Conservation (phyloP, 2,329 filamentous ascomycete species). For the Macrophomina tecta region DNA sequence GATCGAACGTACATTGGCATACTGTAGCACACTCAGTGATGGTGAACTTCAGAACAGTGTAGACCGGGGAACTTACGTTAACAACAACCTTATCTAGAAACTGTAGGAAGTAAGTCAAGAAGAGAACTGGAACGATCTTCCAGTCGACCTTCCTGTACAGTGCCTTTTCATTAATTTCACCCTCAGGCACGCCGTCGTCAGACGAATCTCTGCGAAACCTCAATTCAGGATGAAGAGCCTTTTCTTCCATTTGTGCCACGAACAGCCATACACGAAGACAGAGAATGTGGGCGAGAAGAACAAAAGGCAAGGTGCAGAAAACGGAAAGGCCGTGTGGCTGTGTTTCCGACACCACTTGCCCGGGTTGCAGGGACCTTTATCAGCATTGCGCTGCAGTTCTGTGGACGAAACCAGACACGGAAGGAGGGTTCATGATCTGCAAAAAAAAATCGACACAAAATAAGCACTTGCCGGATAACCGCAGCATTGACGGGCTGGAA, state of each 20-base stretch:
- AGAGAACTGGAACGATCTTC: conserved; percentile 51
- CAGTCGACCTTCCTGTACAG: conserved; percentile 46
- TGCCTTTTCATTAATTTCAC: not conserved
- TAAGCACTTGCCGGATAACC: not conserved
- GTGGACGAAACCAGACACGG: not conserved
- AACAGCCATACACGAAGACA: not conserved
- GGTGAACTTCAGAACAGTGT: not conserved
- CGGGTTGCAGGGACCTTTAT: conserved; percentile 8
- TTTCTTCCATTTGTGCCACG: not conserved
- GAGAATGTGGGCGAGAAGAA: not conserved
- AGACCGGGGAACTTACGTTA: conserved; percentile 37
- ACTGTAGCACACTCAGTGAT: not conserved
- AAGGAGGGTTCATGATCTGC: not conserved
- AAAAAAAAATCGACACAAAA: not conserved
- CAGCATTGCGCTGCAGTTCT: not conserved
- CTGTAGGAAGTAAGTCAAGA: conserved; percentile 46
- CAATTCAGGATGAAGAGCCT: not conserved
- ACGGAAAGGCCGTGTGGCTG: not conserved
- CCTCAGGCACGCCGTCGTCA: not conserved
- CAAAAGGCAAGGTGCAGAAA: not conserved
- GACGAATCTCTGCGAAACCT: not conserved
- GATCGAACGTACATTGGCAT: not conserved
- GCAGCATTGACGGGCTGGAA: not conserved
- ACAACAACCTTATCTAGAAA: conserved; percentile 42
- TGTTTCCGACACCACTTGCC: not conserved